Conservation (phyloP, 805 yeast genomes). For the Yamadazyma ubonensis region DNA sequence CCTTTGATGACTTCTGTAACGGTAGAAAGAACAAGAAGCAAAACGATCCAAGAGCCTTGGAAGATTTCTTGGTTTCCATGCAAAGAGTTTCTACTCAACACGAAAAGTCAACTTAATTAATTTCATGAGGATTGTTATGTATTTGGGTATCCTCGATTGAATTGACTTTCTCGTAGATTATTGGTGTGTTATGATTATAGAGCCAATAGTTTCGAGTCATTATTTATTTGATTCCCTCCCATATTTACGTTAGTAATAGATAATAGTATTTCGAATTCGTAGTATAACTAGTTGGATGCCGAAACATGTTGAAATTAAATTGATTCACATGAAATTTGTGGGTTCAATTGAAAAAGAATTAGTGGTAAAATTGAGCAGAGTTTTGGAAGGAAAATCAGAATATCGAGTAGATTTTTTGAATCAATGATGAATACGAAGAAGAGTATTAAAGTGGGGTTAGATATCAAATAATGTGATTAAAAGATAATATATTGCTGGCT, state of each 20-base stretch:
- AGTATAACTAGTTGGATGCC: too few species aligned
- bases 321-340: too few species aligned
- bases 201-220: conserved; percentile 2
- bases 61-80: conserved; percentile 84
- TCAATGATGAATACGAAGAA: too few species aligned
- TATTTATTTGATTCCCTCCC: conserved; percentile 15
- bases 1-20: conserved; percentile 81
- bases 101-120: conserved; percentile 65
- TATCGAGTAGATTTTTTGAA: too few species aligned
- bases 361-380: too few species aligned
- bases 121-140: conserved; percentile 7
- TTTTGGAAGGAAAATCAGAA: too few species aligned
- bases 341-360: too few species aligned
- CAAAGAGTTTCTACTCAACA: conserved; percentile 88
- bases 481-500: too few species aligned
- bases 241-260: conserved; percentile 14
- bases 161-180: too few species aligned
- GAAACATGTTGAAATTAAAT: too few species aligned
- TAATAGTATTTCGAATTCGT: conserved; percentile 9
- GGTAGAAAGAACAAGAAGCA: conserved; percentile 63
- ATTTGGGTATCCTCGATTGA: conserved; percentile 11
- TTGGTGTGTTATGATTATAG: conserved; percentile 9
- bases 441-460: too few species aligned
- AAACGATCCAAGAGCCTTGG: conserved; percentile 64
- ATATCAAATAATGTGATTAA: too few species aligned